Evolutionary conservation across 768 basidiomycete species (phyloP).

Genomic region (Tricholoma sp.): DNA sequence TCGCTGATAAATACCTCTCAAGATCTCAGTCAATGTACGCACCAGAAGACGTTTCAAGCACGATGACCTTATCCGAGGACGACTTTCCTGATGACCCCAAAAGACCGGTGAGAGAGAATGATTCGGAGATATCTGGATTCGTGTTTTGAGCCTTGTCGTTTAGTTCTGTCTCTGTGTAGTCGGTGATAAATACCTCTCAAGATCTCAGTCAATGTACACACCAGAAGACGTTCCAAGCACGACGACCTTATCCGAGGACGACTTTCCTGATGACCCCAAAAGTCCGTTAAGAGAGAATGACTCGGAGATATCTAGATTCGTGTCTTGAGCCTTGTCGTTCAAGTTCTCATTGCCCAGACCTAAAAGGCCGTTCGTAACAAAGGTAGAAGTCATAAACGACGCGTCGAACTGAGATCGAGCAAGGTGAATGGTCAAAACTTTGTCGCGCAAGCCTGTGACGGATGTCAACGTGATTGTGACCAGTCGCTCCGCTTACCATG

Average conservation of each 20-base stretch:
- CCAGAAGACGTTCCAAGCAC: neutral
- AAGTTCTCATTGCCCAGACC: neutral
- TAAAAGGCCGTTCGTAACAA: constrained; percentile 18
- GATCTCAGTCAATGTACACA: too few relatives aligned
- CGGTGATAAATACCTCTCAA: too few relatives aligned
- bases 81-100: neutral
- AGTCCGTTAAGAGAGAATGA: constrained; percentile 16
- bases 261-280: neutral
- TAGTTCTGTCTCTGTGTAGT: too few relatives aligned
- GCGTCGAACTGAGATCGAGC: neutral
- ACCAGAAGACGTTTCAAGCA: neutral
- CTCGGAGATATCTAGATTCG: neutral
- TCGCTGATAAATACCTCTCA: neutral
- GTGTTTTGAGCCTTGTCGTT: neutral
- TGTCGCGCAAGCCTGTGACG: neutral
- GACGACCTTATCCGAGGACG: neutral
- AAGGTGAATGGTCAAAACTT: too few relatives aligned
- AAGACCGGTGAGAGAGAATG: constrained; percentile 16
- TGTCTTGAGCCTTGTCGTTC: neutral
- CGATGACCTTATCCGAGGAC: neutral
- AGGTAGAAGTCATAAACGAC: constrained; percentile 7
- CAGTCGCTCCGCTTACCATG: neutral
- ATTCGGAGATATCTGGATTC: neutral
- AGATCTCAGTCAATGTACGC: neutral
- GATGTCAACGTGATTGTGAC: neutral